Percentiles rank a stretch among this genome's conserved stretches.
These are phyloP conservation scores for Leptographium procerum DNA, from an alignment of 2,329 filamentous ascomycete genomes.

Conservation along the genomic window DNA sequence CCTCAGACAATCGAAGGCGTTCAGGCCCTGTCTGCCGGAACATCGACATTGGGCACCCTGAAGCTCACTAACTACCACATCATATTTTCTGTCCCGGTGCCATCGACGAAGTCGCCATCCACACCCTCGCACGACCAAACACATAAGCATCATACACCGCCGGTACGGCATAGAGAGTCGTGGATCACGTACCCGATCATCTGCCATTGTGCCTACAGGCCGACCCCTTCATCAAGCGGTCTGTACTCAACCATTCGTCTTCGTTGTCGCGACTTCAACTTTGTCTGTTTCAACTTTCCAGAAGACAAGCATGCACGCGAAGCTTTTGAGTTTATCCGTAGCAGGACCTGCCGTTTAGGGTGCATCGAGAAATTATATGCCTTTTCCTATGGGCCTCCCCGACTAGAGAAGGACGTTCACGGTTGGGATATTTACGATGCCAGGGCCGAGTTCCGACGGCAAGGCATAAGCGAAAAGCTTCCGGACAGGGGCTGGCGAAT, in stretches of 20 bases:
- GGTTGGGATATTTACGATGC: constrained; percentile 83
- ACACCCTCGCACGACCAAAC: constrained; percentile 1
- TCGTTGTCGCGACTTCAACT: constrained; percentile 86
- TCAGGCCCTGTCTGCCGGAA: constrained; percentile 47
- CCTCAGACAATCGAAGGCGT: constrained; percentile 44
- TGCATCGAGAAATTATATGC: constrained; percentile 84
- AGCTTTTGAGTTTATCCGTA: constrained; percentile 76
- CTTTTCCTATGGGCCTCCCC: constrained; percentile 70
- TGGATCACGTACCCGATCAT: constrained; percentile 97
- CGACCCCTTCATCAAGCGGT: constrained; percentile 56
- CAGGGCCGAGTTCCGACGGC: constrained; percentile 70
- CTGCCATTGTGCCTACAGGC: constrained; percentile 64
- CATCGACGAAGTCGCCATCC: constrained; percentile 20
- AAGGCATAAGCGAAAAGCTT: constrained; percentile 78
- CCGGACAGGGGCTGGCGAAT: constrained; percentile 75
- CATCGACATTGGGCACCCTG: constrained; percentile 43
- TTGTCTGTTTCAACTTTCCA: constrained; percentile 79
- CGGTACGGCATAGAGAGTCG: constrained; percentile 45
- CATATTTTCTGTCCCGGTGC: constrained; percentile 35
- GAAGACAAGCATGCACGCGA: constrained; percentile 66
- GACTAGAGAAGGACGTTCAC: constrained; percentile 60
- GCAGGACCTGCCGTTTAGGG: constrained; percentile 69
- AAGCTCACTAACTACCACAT: constrained; percentile 54
- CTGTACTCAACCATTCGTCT: constrained; percentile 75
- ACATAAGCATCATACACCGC: constrained; percentile 12